phyloP scores from a whole-genome alignment of 139 green algal species.

The Dunaliella sp. region DNA sequence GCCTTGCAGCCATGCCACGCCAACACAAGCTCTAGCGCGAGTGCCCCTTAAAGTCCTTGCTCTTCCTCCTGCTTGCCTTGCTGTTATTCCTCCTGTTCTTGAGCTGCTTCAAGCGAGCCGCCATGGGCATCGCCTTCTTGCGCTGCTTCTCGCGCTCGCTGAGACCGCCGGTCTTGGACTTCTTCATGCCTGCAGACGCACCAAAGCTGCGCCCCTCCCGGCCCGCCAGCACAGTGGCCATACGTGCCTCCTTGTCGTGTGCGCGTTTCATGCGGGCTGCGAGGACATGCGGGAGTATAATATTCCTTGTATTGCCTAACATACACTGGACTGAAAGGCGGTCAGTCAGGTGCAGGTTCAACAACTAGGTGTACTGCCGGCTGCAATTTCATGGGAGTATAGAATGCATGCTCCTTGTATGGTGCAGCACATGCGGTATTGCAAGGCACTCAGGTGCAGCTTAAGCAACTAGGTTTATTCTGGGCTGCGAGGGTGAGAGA shows the following conservation, averaged over 20 bases:
- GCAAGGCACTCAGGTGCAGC: too few species aligned
- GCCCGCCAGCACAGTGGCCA: conserved; percentile 72
- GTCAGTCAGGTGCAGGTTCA: too few species aligned
- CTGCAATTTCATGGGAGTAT: too few species aligned
- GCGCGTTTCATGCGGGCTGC: conserved; percentile 36
- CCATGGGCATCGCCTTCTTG: conserved; percentile 80
- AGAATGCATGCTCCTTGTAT: too few species aligned
- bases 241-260: conserved; percentile 80
- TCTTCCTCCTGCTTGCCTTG: conserved; percentile 26
- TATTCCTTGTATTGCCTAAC: too few species aligned
- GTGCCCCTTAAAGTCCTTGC: conserved; percentile 83
- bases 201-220: conserved; percentile 86
- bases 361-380: too few species aligned
- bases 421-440: too few species aligned
- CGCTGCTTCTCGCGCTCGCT: conserved; percentile 92
- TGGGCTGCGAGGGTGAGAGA: too few species aligned
- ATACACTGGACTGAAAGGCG: too few species aligned
- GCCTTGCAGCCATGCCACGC: too few species aligned
- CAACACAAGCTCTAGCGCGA: background rate
- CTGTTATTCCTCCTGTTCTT: conserved; percentile 29
- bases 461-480: too few species aligned
- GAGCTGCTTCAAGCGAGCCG: conserved; percentile 71
- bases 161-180: conserved; percentile 65
- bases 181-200: conserved; percentile 77
- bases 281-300: too few species aligned